Percentiles rank a stretch among this genome's conserved stretches.
These are phyloP conservation scores for Phoenix roebelenii DNA, from an alignment of 176 grass and related monocot species.

Conservation along the genomic window DNA sequence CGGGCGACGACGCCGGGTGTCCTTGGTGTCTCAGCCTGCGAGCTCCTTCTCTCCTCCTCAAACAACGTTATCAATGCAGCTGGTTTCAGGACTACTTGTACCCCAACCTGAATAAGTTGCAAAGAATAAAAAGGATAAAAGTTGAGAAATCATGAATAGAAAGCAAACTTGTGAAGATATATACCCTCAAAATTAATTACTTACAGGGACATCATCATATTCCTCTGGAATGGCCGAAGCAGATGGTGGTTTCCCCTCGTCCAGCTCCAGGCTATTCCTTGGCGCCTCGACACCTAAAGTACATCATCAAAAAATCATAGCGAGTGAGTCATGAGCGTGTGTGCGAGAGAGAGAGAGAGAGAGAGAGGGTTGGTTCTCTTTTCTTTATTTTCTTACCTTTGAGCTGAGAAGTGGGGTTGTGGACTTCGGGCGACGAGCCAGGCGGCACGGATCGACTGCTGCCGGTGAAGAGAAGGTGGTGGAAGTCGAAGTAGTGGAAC, in stretches of 20 bases:
- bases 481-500: conserved; percentile 50
- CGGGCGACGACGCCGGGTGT: conserved; percentile 71
- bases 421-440: neutral
- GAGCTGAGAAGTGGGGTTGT: neutral
- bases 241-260: conserved; percentile 4
- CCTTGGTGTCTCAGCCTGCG: conserved; percentile 64
- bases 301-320: neutral
- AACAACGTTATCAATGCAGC: neutral
- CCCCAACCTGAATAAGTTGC: too few species aligned
- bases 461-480: conserved; percentile 46
- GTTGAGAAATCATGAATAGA: too few species aligned
- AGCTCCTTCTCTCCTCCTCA: conserved; percentile 22
- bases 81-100: too few species aligned
- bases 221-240: conserved; percentile 18
- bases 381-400: neutral
- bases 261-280: conserved; percentile 77
- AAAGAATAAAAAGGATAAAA: too few species aligned
- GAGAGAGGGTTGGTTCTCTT: too few species aligned
- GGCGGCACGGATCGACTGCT: neutral
- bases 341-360: too few species aligned
- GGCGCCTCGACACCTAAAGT: conserved; percentile 53
- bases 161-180: too few species aligned
- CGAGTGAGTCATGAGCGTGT: too few species aligned
- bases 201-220: conserved; percentile 35
- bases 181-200: neutral